Percentiles rank a stretch among this genome's conserved stretches.
Evolutionary conservation across 2,329 filamentous ascomycete genomes (phyloP).

Genomic region (Nothophoma quercina): DNA sequence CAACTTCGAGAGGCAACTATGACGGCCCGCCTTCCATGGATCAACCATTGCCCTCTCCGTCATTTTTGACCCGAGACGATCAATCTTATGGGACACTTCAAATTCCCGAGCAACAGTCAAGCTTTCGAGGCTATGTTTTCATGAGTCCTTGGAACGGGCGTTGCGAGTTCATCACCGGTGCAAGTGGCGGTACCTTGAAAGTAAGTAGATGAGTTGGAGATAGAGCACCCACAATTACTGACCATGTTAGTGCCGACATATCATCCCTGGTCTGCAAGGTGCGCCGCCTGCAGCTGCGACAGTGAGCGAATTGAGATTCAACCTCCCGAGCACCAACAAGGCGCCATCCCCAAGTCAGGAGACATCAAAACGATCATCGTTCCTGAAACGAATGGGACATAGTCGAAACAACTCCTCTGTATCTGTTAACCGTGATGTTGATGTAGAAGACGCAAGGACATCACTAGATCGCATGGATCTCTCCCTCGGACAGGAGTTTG

Average conservation of each 20-base stretch:
- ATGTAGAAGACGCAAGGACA: slow-evolving; percentile 28
- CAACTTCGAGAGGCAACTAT: slow-evolving; percentile 33
- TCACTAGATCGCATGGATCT: slow-evolving; percentile 68
- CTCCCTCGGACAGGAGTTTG: slow-evolving; percentile 79
- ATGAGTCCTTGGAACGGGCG: slow-evolving; percentile 84
- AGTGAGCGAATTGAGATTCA: slow-evolving; percentile 89
- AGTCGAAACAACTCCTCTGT: slow-evolving; percentile 40
- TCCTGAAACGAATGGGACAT: slow-evolving; percentile 43
- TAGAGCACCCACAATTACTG: too few relatives aligned
- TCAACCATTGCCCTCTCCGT: slow-evolving; percentile 20
- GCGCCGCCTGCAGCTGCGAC: slow-evolving; percentile 51
- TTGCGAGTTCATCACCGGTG: slow-evolving; percentile 84
- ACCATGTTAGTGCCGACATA: slow-evolving; percentile 73
- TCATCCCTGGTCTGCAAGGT: slow-evolving; percentile 60
- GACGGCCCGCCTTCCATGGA: slow-evolving; percentile 27
- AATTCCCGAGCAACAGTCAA: slow-evolving; percentile 57
- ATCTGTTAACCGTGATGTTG: slow-evolving; percentile 28
- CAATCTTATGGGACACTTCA: slow-evolving; percentile 40
- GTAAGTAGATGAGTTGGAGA: slow-evolving; percentile 19
- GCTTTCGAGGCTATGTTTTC: slow-evolving; percentile 75
- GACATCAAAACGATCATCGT: slow-evolving; percentile 45
- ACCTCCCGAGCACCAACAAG: slow-evolving; percentile 69
- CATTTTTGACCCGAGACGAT: slow-evolving; percentile 33
- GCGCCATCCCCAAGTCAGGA: slow-evolving; percentile 42
- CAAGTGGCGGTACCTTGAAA: slow-evolving; percentile 75